phyloP scores from a whole-genome alignment of 2,329 filamentous ascomycete genomes.

The Bretziella fagacearum region DNA sequence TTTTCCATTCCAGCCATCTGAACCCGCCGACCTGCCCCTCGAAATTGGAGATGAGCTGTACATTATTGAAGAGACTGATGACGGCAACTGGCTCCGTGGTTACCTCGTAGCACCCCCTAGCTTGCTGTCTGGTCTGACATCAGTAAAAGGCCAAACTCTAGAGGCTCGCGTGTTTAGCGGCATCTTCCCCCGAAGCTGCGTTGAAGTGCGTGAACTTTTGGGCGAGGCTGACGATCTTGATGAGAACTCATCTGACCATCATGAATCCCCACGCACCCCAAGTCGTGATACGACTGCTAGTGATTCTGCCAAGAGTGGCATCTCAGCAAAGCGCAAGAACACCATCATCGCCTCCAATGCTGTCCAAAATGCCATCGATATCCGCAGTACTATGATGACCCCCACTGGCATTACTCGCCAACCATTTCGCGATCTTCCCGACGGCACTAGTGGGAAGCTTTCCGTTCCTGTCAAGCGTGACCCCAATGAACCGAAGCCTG shows the following conservation, averaged over 20 bases:
- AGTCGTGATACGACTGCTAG: slow-evolving; percentile 16
- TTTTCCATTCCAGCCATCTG: slow-evolving; percentile 78
- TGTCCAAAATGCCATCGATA: slow-evolving; percentile 7
- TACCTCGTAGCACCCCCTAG: slow-evolving; percentile 92
- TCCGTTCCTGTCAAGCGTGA: slow-evolving; percentile 40
- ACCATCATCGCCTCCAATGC: slow-evolving; percentile 2
- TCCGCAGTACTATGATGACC: slow-evolving; percentile 13
- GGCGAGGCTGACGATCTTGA: slow-evolving; percentile 49
- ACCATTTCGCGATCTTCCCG: slow-evolving; percentile 22
- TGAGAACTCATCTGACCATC: slow-evolving; percentile 24
- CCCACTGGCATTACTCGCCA: slow-evolving; percentile 15
- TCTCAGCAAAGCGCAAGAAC: slow-evolving; percentile 25
- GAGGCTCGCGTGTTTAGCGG: slow-evolving; percentile 97
- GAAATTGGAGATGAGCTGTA: slow-evolving; percentile 98
- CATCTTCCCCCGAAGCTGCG: slow-evolving; percentile 87
- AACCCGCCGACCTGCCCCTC: slow-evolving; percentile 79
- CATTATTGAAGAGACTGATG: slow-evolving; percentile 89
- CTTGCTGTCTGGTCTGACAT: slow-evolving; percentile 77
- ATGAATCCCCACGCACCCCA: slow-evolving; percentile 19
- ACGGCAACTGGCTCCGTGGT: slow-evolving; percentile 84
- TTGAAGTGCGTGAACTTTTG: slow-evolving; percentile 84
- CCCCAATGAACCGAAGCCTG: slow-evolving; percentile 54
- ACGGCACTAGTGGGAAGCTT: slow-evolving; percentile 26
- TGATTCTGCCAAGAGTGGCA: slow-evolving; percentile 39
- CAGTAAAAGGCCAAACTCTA: slow-evolving; percentile 77